Evolutionary conservation across 768 basidiomycete species (phyloP).

Genomic region (Hirschioporus abietinus): DNA sequence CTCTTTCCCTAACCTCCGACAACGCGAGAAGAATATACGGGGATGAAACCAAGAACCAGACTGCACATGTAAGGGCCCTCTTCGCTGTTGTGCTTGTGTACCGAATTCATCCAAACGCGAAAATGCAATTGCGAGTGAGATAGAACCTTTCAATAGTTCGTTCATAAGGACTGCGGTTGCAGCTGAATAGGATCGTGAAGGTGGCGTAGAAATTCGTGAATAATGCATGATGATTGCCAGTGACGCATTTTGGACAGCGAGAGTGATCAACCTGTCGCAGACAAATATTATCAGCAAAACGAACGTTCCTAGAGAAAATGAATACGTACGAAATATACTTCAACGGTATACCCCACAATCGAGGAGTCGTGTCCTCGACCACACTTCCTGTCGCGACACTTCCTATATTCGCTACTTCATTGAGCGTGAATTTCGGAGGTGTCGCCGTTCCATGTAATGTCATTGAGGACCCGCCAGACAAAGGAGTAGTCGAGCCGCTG

Average conservation of each 20-base stretch:
- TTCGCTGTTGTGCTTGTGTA: slow-evolving; percentile 15
- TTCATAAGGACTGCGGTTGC: slow-evolving; percentile 92
- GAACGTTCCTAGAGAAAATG: background rate
- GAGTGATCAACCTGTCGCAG: slow-evolving; percentile 69
- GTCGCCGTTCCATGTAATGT: background rate
- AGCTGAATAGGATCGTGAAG: slow-evolving; percentile 81
- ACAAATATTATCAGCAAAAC: background rate
- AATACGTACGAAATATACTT: slow-evolving; percentile 8
- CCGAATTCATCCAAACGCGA: slow-evolving; percentile 38
- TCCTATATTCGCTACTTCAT: background rate
- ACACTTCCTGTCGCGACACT: background rate
- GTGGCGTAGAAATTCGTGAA: slow-evolving; percentile 83
- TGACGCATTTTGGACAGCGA: slow-evolving; percentile 92
- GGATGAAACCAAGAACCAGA: background rate
- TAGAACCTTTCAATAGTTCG: slow-evolving; percentile 89
- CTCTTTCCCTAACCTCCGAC: slow-evolving; percentile 46
- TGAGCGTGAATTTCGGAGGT: background rate
- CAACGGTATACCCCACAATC: slow-evolving; percentile 3
- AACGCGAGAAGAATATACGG: slow-evolving; percentile 15
- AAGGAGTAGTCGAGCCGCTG: background rate
- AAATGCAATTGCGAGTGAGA: slow-evolving; percentile 87
- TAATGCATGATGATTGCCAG: slow-evolving; percentile 98
- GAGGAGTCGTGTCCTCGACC: slow-evolving; percentile 4
- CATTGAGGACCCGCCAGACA: background rate
- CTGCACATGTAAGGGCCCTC: background rate